Conservation (phyloP, 208 protist genomes). For the Leishmania mexicana region DNA sequence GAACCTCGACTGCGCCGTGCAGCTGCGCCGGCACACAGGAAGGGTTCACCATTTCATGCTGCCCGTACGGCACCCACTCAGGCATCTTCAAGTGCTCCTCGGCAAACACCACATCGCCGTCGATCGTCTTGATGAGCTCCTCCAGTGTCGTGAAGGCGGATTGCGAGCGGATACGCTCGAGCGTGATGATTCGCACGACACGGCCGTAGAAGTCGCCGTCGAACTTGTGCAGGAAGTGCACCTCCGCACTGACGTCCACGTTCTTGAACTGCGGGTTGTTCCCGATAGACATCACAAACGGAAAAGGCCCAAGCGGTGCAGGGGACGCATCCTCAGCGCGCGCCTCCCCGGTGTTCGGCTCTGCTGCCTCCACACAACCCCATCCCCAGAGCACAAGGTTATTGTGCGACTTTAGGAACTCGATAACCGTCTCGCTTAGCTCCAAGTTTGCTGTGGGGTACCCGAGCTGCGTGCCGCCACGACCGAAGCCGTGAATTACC, state of each 20-base stretch:
- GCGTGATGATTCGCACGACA: constrained; percentile 64
- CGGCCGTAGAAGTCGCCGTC: constrained; percentile 87
- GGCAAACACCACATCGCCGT: constrained; percentile 58
- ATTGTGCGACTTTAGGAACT: constrained; percentile 53
- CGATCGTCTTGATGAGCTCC: constrained; percentile 76
- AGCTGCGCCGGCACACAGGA: constrained; percentile 6
- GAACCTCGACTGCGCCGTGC: constrained; percentile 3
- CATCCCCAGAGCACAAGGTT: constrained; percentile 86
- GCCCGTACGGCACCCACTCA: constrained; percentile 27
- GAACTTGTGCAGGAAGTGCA: constrained; percentile 90
- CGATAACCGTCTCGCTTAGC: constrained; percentile 42
- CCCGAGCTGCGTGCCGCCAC: constrained; percentile 87
- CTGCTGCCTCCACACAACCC: constrained; percentile 56
- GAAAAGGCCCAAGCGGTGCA: constrained; percentile 43
- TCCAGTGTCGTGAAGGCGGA: constrained; percentile 78
- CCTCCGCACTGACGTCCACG: constrained; percentile 73
- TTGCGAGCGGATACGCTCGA: constrained; percentile 66
- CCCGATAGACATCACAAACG: constrained; percentile 89
- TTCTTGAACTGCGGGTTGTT: constrained; percentile 92
- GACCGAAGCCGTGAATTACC: constrained; percentile 86
- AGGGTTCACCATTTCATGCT: constrained; percentile 51
- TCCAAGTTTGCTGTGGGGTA: constrained; percentile 89
- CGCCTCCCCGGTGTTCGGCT: background rate
- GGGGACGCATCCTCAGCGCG: background rate
- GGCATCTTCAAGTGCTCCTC: constrained; percentile 33